Base-by-base conservation (phyloP, 225 moss, liverwort and hornwort species). In the Ulota crispa region DNA sequence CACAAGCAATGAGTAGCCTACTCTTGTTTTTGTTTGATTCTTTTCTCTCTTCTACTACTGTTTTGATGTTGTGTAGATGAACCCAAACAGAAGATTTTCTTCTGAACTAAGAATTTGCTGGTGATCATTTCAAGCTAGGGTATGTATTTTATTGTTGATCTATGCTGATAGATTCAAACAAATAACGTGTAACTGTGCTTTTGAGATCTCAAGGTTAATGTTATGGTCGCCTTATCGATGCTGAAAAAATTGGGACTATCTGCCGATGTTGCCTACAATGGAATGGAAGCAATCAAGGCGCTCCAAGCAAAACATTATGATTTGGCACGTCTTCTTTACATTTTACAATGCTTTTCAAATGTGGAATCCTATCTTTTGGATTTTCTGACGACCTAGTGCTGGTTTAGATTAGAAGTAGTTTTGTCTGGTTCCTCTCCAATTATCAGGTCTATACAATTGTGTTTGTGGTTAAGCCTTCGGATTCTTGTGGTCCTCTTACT, bases 171-270 rank as follows among this genome's bases (percentile, higher is more conserved):
- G 31, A 52, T 52, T 72, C 47, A 56, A 45, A 43, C 43, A 67
- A 42, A 60, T 60, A 66, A 74, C 28, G 64, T 73, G 59, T 47
- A 72, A 62, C 39, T 64, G 41, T 78, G 62, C 60, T 75, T 67
- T 76, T 79, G 86, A 41, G 45, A 88, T 31, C 47, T 76, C 9
- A 13, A 90, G 90, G 90, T 90, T 26, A 90, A 90, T 55, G 90
- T 90, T 70, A 90, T 90, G 90, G 90, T 90, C 24, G 90, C 90
- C 19, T 66, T 88, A 81, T 90, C 90, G 36, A 90, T 90, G 90
- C 88, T 90, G 13, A 90, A 90, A 82, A 87, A 88, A 73, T 88
- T 90, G 55, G 90, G 90, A 30, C 77, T 90, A 66, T 86, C 84
- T 71, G 90, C 90, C 47, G 90, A 90, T 77, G 90, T 90, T 76